Base-by-base conservation (phyloP, 495 filamentous ascomycete genomes). In the Neurospora terricola region DNA sequence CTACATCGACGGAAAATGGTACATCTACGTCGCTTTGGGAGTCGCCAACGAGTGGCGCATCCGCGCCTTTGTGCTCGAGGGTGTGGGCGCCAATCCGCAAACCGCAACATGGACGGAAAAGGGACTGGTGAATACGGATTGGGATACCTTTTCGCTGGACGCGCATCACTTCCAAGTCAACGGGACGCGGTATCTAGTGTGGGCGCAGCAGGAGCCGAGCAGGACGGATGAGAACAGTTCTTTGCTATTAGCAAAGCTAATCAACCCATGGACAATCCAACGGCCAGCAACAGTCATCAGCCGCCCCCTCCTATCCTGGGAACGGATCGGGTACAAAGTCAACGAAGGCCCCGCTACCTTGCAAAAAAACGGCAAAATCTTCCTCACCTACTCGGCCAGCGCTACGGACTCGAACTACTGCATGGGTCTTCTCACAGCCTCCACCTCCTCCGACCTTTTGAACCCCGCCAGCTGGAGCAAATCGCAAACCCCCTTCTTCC, bases 321-420 rank as follows among this genome's bases (percentile, higher is more conserved):
- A 88, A 71, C 82, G 80, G 0, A 84, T 86, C 18, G 82, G 83
- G 2, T 84, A 85, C 12, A 84, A 86, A 21, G 85, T 88, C 36
- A 88, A 88, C 69, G 89, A 89, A 70, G 88, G 88, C 16, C 84
- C 88, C 43, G 83, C 84, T 11, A 80, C 80, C n/a, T 40, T 79
- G 38, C 75, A 78, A 66, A 66, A 73, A 1, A 80, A 80, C 71
- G 86, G 85, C 10, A 81, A 80, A 39, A 84, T 84, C 16, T 87
- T 85, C 62, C 36, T 89, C 43, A 79, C 81, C 2, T 89, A 83
- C 77, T 85, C 84, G 3, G 87, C 86, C n/a, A 84, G 81, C 70
- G 77, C 78, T 7, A 79, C 78, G 3, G 77, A 79, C 39, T 81
- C 81, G 70, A 79, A 84, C 72, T 88, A 89, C 78, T 84, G 81